Evolutionary conservation across 306 rosid species (phyloP).

Genomic region (Ceratonia siliqua): DNA sequence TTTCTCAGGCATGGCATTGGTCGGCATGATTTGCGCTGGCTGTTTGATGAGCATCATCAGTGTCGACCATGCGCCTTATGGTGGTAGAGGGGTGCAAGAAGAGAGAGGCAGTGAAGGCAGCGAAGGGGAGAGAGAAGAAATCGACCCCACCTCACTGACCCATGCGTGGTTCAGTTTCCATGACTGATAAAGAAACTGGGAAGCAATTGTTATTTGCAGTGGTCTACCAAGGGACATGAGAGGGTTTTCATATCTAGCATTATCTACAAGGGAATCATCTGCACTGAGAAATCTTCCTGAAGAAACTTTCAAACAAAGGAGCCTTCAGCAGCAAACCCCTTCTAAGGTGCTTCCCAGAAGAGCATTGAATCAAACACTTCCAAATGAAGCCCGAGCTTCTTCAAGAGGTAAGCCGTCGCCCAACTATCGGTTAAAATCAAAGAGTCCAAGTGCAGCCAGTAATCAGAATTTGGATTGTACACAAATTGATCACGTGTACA

Average conservation of each 20-base stretch:
- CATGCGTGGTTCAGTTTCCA: not conserved
- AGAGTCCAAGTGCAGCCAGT: constrained; percentile 4
- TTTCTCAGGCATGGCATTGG: not conserved
- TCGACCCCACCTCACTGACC: not conserved
- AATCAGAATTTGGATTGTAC: not conserved
- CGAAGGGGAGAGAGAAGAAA: not conserved
- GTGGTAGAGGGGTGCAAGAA: not conserved
- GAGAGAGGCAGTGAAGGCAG: not conserved
- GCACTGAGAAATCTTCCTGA: constrained; percentile 39
- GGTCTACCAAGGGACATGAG: constrained; percentile 39
- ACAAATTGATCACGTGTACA: constrained; percentile 49
- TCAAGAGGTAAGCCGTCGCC: constrained; percentile 39
- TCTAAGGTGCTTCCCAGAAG: not conserved
- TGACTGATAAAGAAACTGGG: not conserved
- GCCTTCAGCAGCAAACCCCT: constrained; percentile 17
- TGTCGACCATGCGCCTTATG: not conserved
- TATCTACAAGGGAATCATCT: constrained; percentile 40
- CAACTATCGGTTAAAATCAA: constrained; percentile 28
- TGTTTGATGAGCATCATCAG: not conserved
- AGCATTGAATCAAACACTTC: not conserved
- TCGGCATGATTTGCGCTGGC: not conserved
- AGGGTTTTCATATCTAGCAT: constrained; percentile 46
- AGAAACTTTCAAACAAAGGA: constrained; percentile 21
- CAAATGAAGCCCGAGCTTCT: constrained; percentile 15
- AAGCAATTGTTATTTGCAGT: not conserved